phyloP scores from a whole-genome alignment of 306 rosid genomes.

The Gillenia trifoliata region DNA sequence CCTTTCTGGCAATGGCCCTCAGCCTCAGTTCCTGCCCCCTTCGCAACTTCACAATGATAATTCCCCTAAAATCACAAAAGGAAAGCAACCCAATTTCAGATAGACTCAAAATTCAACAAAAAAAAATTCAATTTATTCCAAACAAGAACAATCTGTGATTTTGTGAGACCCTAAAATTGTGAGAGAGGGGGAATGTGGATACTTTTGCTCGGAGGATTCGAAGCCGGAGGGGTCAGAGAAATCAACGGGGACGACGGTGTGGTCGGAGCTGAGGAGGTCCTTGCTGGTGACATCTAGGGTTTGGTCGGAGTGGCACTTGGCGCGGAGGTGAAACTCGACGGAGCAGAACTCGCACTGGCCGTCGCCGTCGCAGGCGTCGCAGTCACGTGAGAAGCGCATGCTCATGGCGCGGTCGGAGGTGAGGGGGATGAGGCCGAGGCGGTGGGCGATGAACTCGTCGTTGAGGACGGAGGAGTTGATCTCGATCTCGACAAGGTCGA shows the following conservation, averaged over 20 bases:
- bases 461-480: constrained; percentile 91
- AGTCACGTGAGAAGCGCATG: constrained; percentile 99
- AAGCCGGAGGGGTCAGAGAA: constrained; percentile 50
- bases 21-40: constrained; percentile 91
- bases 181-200: background rate
- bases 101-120: background rate
- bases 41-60: constrained; percentile 85
- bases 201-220: constrained; percentile 56
- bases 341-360: constrained; percentile 98
- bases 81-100: background rate
- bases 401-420: constrained; percentile 87
- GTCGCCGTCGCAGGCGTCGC: constrained; percentile 96
- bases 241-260: constrained; percentile 85
- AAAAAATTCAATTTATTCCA: background rate
- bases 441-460: constrained; percentile 95
- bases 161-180: background rate
- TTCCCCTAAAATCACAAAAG: constrained; percentile 48
- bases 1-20: constrained; percentile 94
- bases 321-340: constrained; percentile 88
- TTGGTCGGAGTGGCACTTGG: constrained; percentile 63
- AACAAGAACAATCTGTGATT: background rate
- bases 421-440: constrained; percentile 86
- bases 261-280: constrained; percentile 83
- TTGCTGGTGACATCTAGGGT: constrained; percentile 87
- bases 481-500: constrained; percentile 90